These are phyloP conservation scores for Curvularia hawaiiensis DNA, from an alignment of 2,329 filamentous ascomycete genomes.

Conservation along the genomic window DNA sequence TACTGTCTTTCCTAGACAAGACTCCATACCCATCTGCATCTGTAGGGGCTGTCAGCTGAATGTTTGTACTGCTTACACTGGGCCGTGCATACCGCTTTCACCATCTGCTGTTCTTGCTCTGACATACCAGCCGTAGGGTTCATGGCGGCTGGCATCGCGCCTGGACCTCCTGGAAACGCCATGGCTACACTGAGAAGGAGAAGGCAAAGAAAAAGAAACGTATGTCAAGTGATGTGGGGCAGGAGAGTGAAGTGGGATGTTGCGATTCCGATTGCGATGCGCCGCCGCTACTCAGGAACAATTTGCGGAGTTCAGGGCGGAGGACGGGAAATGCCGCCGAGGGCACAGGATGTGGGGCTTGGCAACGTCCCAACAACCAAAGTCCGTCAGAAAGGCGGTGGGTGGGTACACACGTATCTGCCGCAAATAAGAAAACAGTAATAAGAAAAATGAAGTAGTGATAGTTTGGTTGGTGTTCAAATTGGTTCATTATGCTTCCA, in stretches of 20 bases:
- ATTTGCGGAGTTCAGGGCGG: conserved; percentile 45
- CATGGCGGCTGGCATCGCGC: conserved; percentile 33
- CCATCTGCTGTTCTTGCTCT: conserved; percentile 55
- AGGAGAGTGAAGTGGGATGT: conserved; percentile 2
- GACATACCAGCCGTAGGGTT: conserved; percentile 47
- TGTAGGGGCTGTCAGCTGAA: conserved; percentile 45
- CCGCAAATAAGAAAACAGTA: neutral
- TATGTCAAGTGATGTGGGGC: neutral
- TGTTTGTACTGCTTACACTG: neutral
- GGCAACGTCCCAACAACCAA: conserved; percentile 11
- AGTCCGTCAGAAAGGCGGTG: neutral
- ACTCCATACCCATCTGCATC: conserved; percentile 89
- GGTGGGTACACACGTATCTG: neutral
- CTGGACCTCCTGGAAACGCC: conserved; percentile 39
- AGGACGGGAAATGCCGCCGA: conserved; percentile 35
- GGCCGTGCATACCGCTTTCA: conserved; percentile 49
- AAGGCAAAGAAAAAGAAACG: neutral
- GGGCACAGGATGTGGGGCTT: conserved; percentile 16
- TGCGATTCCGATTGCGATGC: conserved; percentile 16
- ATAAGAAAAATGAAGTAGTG: neutral
- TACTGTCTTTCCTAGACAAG: conserved; percentile 84
- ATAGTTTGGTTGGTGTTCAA: conserved; percentile 6
- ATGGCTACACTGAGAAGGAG: conserved; percentile 20
- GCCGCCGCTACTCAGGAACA: conserved; percentile 19
- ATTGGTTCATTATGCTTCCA: conserved; percentile 17